These are phyloP conservation scores for Carex pumila DNA, from an alignment of 176 grass and related monocot genomes.

Conservation along the genomic window DNA sequence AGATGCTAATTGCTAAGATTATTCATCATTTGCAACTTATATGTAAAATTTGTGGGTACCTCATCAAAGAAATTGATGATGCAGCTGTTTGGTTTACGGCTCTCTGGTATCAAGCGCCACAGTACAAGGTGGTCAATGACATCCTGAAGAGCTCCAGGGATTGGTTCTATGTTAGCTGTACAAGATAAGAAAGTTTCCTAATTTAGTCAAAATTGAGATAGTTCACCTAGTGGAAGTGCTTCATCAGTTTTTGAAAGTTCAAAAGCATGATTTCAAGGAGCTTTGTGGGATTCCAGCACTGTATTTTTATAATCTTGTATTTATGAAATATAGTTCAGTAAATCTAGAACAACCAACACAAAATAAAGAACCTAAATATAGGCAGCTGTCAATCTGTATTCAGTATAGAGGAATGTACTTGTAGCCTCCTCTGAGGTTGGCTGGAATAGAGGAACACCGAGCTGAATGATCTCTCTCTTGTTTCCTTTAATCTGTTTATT, in stretches of 20 bases:
- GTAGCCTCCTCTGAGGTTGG: slow-evolving; percentile 78
- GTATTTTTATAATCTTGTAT: not conserved
- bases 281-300: not conserved
- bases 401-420: slow-evolving; percentile 48
- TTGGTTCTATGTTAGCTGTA: slow-evolving; percentile 88
- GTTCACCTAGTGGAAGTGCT: not conserved
- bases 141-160: slow-evolving; percentile 70
- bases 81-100: slow-evolving; percentile 86
- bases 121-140: slow-evolving; percentile 93
- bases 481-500: slow-evolving; percentile 98
- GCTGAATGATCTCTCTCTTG: slow-evolving; percentile 97
- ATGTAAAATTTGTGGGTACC: slow-evolving; percentile 31
- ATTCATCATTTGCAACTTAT: not conserved
- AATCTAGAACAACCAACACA: slow-evolving; percentile 18
- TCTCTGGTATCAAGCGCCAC: slow-evolving; percentile 97
- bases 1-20: slow-evolving; percentile 18
- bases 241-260: not conserved
- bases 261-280: slow-evolving; percentile 3
- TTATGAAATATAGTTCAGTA: slow-evolving; percentile 16
- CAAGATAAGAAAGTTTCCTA: slow-evolving; percentile 8
- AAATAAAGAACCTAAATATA: slow-evolving; percentile 23
- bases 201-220: not conserved
- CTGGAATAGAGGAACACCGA: slow-evolving; percentile 85
- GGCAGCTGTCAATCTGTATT: slow-evolving; percentile 20
- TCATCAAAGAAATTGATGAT: slow-evolving; percentile 99